phyloP scores from a whole-genome alignment of 116 monocot genomes.

The Trichopus zeylanicus region DNA sequence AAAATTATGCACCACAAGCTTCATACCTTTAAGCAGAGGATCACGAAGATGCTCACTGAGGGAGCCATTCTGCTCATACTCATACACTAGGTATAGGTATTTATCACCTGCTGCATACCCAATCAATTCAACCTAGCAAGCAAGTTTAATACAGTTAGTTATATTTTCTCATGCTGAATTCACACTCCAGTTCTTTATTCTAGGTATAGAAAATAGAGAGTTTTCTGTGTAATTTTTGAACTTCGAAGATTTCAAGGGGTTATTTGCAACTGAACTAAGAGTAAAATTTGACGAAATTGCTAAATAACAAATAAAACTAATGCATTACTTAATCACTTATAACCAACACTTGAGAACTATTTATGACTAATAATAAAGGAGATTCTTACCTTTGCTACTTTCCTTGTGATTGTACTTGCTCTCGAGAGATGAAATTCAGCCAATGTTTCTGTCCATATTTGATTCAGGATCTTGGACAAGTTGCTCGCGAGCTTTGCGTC shows the following conservation, averaged over 20 bases:
- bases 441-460: constrained; percentile 4
- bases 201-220: no score
- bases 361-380: background rate
- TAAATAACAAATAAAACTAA: background rate
- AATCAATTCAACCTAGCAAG: constrained; percentile 34
- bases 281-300: no score
- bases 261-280: no score
- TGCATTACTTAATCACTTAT: constrained; percentile 2
- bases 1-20: no score
- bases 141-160: background rate
- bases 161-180: background rate
- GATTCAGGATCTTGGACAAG: background rate
- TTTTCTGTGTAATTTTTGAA: no score
- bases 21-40: constrained; percentile 29
- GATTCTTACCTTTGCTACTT: constrained; percentile 14
- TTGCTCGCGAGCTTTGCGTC: background rate
- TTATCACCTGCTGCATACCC: constrained; percentile 36
- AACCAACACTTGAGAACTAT: background rate
- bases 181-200: no score
- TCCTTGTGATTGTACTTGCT: constrained; percentile 12
- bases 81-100: constrained; percentile 45
- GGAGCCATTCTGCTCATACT: constrained; percentile 42
- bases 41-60: constrained; percentile 42
- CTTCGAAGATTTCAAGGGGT: no score
- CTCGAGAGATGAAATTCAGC: constrained; percentile 13